Conservation (phyloP, 2,329 filamentous ascomycete genomes). For the Curvularia hawaiiensis region DNA sequence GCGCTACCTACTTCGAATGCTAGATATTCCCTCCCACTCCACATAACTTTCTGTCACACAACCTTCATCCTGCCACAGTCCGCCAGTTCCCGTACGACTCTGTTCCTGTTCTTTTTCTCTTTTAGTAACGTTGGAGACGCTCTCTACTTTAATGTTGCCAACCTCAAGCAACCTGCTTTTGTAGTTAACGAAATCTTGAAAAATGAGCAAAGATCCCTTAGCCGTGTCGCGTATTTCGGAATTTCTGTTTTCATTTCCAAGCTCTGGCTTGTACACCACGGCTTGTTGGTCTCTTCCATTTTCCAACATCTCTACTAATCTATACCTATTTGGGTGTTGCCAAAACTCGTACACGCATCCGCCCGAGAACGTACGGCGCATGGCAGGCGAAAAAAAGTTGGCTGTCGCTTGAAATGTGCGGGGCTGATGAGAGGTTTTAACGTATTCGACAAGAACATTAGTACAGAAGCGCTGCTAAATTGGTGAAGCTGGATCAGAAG, state of each 20-base stretch:
- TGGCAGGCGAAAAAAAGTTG: conserved; percentile 14
- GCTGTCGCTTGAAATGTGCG: conserved; percentile 15
- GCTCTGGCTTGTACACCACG: not conserved
- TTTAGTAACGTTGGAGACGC: not conserved
- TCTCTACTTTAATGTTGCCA: not conserved
- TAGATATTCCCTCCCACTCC: not conserved
- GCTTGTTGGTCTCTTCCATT: not conserved
- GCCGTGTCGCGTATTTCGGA: not conserved
- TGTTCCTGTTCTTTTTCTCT: not conserved
- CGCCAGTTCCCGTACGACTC: not conserved
- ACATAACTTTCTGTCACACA: not conserved
- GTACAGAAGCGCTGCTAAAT: conserved; percentile 5
- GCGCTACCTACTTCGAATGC: too few species aligned
- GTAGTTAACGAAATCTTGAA: not conserved
- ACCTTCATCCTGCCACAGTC: not conserved
- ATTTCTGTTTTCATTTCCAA: not conserved
- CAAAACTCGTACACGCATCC: conserved; percentile 20
- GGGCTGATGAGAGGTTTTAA: not conserved
- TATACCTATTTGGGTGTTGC: conserved; percentile 13
- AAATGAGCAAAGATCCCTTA: not conserved
- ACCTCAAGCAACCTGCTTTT: not conserved
- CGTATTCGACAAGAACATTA: conserved; percentile 21
- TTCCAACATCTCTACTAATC: conserved; percentile 9
- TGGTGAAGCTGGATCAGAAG: not conserved
- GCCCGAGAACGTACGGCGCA: conserved; percentile 19